Percentiles rank a stretch among this genome's conserved stretches.
phyloP scores from a whole-genome alignment of 1,139 yeast species.

The Candida mesenterica region DNA sequence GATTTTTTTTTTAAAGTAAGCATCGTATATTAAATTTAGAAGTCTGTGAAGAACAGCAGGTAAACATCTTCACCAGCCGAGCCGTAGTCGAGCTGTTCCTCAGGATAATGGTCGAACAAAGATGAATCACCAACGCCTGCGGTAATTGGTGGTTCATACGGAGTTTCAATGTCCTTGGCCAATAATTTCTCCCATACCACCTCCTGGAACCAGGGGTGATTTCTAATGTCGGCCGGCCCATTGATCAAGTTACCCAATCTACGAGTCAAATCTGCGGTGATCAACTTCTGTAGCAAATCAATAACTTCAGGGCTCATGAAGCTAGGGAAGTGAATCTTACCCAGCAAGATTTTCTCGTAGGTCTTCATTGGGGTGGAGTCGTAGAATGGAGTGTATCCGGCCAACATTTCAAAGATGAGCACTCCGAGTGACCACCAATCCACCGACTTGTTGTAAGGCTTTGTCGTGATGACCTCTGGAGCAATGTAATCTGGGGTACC shows the following conservation, averaged over 20 bases:
- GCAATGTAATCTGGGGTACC: slow-evolving; percentile 67
- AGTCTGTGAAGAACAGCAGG: slow-evolving; percentile 49
- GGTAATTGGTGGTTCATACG: slow-evolving; percentile 63
- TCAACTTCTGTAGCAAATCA: slow-evolving; percentile 48
- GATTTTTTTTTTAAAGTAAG: too few relatives aligned
- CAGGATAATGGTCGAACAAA: slow-evolving; percentile 60
- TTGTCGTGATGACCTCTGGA: slow-evolving; percentile 61
- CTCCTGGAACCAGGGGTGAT: slow-evolving; percentile 59
- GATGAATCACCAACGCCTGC: slow-evolving; percentile 64
- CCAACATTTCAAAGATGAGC: slow-evolving; percentile 58
- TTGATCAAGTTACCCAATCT: slow-evolving; percentile 57
- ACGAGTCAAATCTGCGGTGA: slow-evolving; percentile 54
- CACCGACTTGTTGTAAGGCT: slow-evolving; percentile 60
- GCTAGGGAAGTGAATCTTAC: slow-evolving; percentile 51
- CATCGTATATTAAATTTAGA: slow-evolving; percentile 21
- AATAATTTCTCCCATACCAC: slow-evolving; percentile 61
- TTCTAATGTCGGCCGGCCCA: slow-evolving; percentile 57
- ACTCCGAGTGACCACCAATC: slow-evolving; percentile 69
- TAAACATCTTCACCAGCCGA: slow-evolving; percentile 48
- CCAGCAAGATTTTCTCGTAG: slow-evolving; percentile 56
- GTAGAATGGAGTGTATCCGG: slow-evolving; percentile 62
- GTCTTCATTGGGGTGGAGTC: slow-evolving; percentile 64
- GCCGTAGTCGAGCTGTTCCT: slow-evolving; percentile 57
- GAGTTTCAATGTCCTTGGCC: slow-evolving; percentile 59
- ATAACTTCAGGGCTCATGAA: slow-evolving; percentile 52